These are phyloP conservation scores for Paramyrothecium sp. DNA, from an alignment of 2,329 filamentous ascomycete species.

Conservation along the genomic window DNA sequence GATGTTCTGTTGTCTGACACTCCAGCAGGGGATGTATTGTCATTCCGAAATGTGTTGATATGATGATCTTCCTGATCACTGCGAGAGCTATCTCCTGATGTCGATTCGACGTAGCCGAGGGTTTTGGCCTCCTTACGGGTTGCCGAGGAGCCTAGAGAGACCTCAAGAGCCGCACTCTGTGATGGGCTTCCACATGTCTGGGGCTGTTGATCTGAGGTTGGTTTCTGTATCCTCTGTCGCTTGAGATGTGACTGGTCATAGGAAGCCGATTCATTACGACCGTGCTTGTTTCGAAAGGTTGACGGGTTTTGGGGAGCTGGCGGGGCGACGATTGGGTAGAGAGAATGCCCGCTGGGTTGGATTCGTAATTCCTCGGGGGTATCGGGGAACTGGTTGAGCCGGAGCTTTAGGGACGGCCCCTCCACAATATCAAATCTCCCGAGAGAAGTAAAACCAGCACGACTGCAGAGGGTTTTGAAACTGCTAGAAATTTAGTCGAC, in stretches of 20 bases:
- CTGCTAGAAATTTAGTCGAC: not conserved
- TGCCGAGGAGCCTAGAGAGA: too few species aligned
- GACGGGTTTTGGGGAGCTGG: not conserved
- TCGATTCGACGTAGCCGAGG: too few species aligned
- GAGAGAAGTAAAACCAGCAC: not conserved
- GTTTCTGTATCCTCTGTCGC: not conserved
- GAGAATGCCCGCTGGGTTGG: not conserved
- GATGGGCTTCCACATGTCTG: too few species aligned
- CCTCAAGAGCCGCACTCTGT: too few species aligned
- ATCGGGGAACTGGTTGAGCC: conserved; percentile 1
- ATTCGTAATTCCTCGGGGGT: not conserved
- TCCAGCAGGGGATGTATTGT: too few species aligned
- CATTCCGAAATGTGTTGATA: too few species aligned
- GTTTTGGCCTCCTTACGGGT: too few species aligned
- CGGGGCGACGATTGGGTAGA: not conserved
- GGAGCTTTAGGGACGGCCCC: not conserved
- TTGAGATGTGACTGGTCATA: too few species aligned
- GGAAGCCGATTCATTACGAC: not conserved
- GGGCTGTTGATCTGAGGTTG: conserved; percentile 1
- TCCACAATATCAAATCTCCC: not conserved
- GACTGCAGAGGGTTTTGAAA: not conserved
- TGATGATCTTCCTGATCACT: too few species aligned
- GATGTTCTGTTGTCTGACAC: not conserved
- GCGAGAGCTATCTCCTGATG: too few species aligned
- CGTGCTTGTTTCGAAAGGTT: not conserved